phyloP scores from a whole-genome alignment of 768 basidiomycete species.

The Mycena metata region DNA sequence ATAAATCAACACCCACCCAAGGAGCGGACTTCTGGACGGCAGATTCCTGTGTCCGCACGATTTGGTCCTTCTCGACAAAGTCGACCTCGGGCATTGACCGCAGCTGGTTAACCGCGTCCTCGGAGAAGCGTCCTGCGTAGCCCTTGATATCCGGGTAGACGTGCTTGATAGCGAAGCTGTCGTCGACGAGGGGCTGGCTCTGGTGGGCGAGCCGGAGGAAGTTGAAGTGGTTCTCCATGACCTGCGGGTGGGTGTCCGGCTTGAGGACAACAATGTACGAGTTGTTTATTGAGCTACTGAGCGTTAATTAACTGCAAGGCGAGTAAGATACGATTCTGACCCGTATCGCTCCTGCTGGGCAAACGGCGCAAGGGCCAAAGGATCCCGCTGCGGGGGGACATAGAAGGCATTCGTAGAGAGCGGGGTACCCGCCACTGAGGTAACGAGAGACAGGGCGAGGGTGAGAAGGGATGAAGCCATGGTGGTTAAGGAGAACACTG shows the following conservation, averaged over 20 bases:
- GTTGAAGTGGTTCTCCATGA: constrained; percentile 83
- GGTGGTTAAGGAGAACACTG: constrained; percentile 50
- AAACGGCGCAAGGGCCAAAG: constrained; percentile 73
- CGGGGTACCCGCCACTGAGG: constrained; percentile 58
- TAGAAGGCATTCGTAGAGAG: constrained; percentile 40
- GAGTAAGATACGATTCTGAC: no score
- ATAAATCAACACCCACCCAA: no score
- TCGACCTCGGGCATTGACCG: constrained; percentile 90
- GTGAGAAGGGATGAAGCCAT: constrained; percentile 57
- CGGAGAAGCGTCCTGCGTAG: constrained; percentile 86
- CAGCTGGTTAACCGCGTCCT: constrained; percentile 78
- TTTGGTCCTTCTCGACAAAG: constrained; percentile 93
- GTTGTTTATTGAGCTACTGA: constrained; percentile 77
- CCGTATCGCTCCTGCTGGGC: constrained; percentile 33
- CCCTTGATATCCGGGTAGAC: constrained; percentile 84
- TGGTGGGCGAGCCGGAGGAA: constrained; percentile 76
- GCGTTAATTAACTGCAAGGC: no score
- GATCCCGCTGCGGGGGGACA: constrained; percentile 48
- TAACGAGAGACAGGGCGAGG: constrained; percentile 56
- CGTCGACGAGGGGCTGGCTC: constrained; percentile 65
- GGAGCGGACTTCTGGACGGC: constrained; percentile 76
- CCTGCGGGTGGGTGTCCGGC: constrained; percentile 67
- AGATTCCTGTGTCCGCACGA: constrained; percentile 80
- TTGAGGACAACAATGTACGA: constrained; percentile 96
- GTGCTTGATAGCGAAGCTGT: constrained; percentile 72